A percentile compares a stretch with the other conserved stretches of the same genome.
phyloP scores from a whole-genome alignment of 2,329 filamentous ascomycete genomes.

The Xylaria digitata region DNA sequence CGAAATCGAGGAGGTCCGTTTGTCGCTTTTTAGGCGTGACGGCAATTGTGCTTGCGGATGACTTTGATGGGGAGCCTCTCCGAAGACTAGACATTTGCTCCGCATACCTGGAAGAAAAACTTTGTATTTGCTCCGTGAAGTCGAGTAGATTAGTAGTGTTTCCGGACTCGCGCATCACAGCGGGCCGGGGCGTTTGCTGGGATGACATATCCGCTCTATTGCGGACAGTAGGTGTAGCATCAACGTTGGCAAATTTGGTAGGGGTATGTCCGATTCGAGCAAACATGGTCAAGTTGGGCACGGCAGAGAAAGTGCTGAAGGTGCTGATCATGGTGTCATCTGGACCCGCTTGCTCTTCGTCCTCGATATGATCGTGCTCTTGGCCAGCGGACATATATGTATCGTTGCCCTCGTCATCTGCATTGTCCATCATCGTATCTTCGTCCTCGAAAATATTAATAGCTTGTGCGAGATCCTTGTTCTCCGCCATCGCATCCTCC shows the following conservation, averaged over 20 bases:
- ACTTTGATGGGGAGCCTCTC: constrained; percentile 59
- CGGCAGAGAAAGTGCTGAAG: constrained; percentile 88
- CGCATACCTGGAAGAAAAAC: constrained; percentile 44
- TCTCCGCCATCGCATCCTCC: constrained; percentile 65
- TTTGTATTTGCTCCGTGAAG: constrained; percentile 78
- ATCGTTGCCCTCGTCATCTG: constrained; percentile 47
- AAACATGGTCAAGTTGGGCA: constrained; percentile 88
- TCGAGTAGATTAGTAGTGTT: constrained; percentile 86
- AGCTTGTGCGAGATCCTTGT: constrained; percentile 66
- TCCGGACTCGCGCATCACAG: constrained; percentile 55
- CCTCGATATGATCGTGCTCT: constrained; percentile 35
- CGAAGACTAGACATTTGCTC: constrained; percentile 56
- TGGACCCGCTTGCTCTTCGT: constrained; percentile 60
- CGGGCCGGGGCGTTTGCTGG: constrained; percentile 52
- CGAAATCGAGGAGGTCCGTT: constrained; percentile 84
- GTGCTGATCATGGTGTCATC: constrained; percentile 83
- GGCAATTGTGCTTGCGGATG: constrained; percentile 43
- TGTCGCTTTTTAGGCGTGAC: constrained; percentile 66
- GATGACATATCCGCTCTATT: constrained; percentile 52
- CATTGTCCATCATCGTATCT: constrained; percentile 51
- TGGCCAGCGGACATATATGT: constrained; percentile 49
- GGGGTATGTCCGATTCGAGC: constrained; percentile 77
- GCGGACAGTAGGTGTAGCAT: constrained; percentile 54
- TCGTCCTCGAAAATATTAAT: constrained; percentile 72
- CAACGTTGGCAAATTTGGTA: constrained; percentile 60